Conservation (phyloP, 345 rosid genomes). For the Eucalyptus tenuipes region DNA sequence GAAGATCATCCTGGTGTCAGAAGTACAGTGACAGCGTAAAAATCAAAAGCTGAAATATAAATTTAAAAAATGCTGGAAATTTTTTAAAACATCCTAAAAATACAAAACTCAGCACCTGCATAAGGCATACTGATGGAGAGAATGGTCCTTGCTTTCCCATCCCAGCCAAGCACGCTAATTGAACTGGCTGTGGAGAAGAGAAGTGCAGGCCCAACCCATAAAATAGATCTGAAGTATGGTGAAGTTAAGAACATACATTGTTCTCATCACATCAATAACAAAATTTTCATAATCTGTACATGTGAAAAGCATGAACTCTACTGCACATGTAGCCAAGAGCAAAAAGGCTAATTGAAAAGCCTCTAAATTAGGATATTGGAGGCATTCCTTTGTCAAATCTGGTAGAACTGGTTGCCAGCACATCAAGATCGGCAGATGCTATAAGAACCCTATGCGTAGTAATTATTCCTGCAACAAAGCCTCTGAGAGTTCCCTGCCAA, state of each 20-base stretch:
- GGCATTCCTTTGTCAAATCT: conserved; percentile 92
- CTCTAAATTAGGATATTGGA: conserved; percentile 63
- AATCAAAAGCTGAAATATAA: neutral
- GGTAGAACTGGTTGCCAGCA: conserved; percentile 71
- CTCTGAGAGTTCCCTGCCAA: conserved; percentile 92
- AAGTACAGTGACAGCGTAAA: neutral
- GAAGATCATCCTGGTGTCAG: conserved; percentile 3
- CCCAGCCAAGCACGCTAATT: conserved; percentile 92
- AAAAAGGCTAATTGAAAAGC: neutral
- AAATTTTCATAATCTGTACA: neutral
- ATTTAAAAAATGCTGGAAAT: neutral
- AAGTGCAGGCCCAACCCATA: conserved; percentile 98
- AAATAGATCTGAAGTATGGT: conserved; percentile 74
- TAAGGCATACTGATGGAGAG: conserved; percentile 82
- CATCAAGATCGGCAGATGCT: conserved; percentile 78
- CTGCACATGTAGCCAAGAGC: neutral
- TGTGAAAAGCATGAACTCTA: neutral
- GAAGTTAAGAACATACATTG: conserved; percentile 29
- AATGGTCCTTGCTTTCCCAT: conserved; percentile 80
- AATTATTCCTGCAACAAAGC: conserved; percentile 87
- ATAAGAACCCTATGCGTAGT: conserved; percentile 93
- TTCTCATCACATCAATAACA: neutral
- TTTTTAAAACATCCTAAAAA: neutral
- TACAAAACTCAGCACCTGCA: conserved; percentile 41
- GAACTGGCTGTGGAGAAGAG: conserved; percentile 86